phyloP scores from a whole-genome alignment of 805 yeast species.

The Candida incommunis region DNA sequence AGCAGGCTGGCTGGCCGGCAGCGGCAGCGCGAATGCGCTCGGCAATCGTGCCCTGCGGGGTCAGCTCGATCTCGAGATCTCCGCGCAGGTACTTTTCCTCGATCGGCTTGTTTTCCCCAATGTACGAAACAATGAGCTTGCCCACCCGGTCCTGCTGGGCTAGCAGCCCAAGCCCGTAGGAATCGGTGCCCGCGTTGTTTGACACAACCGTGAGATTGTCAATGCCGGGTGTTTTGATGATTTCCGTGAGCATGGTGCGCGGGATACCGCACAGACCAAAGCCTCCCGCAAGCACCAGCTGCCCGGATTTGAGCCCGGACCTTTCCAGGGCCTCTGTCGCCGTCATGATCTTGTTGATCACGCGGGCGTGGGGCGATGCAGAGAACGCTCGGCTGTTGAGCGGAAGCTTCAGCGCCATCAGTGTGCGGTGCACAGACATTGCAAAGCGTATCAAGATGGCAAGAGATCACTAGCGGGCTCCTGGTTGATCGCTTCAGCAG shows the following conservation, averaged over 20 bases:
- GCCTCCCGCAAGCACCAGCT: conserved; percentile 32
- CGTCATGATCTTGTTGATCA: conserved; percentile 9
- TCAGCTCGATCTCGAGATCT: conserved; percentile 30
- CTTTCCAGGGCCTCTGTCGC: conserved; percentile 9
- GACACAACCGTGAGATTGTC: conserved; percentile 30
- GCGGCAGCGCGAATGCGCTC: conserved; percentile 35
- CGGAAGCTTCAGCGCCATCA: too few species aligned
- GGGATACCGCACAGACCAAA: conserved; percentile 37
- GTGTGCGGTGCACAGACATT: too few species aligned
- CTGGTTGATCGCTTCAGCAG: too few species aligned
- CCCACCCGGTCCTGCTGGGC: conserved; percentile 29
- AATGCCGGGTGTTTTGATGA: conserved; percentile 22
- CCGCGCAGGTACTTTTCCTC: conserved; percentile 29
- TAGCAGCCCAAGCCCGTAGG: conserved; percentile 29
- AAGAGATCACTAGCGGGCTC: too few species aligned
- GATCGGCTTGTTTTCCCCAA: conserved; percentile 31
- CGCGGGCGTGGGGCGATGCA: background rate
- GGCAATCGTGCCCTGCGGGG: conserved; percentile 40
- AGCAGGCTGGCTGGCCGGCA: conserved; percentile 36
- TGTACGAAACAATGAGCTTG: conserved; percentile 32
- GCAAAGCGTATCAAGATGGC: too few species aligned
- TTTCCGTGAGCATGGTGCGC: conserved; percentile 28
- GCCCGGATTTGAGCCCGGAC: conserved; percentile 13
- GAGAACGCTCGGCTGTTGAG: too few species aligned
- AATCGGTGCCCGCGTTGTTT: conserved; percentile 35